A percentile compares a stretch with the other conserved stretches of the same genome.
These are phyloP conservation scores for Adansonia rubrostipa DNA, from an alignment of 441 rosid species.

Conservation along the genomic window DNA sequence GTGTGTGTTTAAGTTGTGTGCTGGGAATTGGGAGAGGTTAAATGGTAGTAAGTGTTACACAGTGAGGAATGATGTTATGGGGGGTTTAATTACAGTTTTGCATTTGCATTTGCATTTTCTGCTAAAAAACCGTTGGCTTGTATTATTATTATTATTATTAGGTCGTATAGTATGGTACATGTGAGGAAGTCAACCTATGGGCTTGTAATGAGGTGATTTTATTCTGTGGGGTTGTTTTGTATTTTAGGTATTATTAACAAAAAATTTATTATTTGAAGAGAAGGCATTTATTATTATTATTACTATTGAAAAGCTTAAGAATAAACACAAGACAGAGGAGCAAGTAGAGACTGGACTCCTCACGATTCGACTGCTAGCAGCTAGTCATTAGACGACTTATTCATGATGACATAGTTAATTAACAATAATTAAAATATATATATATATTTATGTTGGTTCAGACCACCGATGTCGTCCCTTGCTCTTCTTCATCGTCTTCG, in stretches of 20 bases:
- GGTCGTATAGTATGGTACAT: neutral
- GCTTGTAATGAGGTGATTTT: neutral
- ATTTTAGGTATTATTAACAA: neutral
- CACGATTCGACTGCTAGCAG: neutral
- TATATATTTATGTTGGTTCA: constrained; percentile 11
- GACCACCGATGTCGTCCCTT: constrained; percentile 11
- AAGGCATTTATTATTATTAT: neutral
- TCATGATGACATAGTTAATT: neutral
- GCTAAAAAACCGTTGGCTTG: neutral
- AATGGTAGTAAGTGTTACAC: constrained; percentile 29
- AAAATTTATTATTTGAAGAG: neutral
- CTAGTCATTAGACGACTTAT: neutral
- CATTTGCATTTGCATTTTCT: neutral
- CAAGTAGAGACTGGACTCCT: too few relatives aligned
- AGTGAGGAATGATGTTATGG: constrained; percentile 26
- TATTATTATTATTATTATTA: neutral
- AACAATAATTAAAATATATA: neutral
- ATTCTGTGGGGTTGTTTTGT: neutral
- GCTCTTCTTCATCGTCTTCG: constrained; percentile 62
- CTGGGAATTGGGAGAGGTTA: constrained; percentile 30
- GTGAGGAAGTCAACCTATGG: neutral
- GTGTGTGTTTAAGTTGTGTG: constrained; percentile 20
- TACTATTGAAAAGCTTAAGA: neutral
- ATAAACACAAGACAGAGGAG: too few relatives aligned
- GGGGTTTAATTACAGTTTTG: neutral